These are phyloP conservation scores for Liriodendron chinense DNA, from an alignment of 164 flowering plant genomes.

Conservation along the genomic window DNA sequence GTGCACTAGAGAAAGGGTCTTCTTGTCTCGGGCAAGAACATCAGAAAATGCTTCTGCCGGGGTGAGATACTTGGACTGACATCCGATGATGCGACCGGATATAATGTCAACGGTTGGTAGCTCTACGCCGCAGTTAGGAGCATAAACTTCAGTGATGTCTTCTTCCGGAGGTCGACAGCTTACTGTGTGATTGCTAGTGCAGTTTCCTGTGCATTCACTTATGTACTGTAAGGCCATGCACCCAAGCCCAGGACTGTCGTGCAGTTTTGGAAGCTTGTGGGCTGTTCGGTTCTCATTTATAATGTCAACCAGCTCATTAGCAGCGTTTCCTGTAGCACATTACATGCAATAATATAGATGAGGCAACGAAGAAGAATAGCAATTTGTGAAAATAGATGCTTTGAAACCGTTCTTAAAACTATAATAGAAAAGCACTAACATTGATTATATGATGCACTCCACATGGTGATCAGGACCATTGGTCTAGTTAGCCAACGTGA, in stretches of 20 bases:
- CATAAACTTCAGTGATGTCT: conserved; percentile 76
- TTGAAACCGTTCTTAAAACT: background rate
- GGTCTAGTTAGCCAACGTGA: background rate
- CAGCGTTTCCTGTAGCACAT: conserved; percentile 59
- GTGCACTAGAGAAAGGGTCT: conserved; percentile 40
- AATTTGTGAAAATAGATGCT: background rate
- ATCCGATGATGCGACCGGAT: conserved; percentile 61
- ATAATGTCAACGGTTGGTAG: conserved; percentile 72
- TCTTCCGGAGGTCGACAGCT: conserved; percentile 61
- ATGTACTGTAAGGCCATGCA: conserved; percentile 85
- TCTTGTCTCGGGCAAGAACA: conserved; percentile 42
- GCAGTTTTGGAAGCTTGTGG: conserved; percentile 45
- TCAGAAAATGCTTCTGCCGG: conserved; percentile 59
- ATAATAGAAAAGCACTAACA: background rate
- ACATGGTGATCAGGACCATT: background rate
- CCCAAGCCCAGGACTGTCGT: conserved; percentile 69
- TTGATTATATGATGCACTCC: background rate
- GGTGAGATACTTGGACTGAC: conserved; percentile 52
- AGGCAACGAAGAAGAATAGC: background rate
- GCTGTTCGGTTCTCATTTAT: conserved; percentile 71
- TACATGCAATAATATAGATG: background rate
- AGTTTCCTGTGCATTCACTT: conserved; percentile 59
- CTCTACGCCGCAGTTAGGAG: conserved; percentile 94
- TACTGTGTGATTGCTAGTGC: conserved; percentile 48
- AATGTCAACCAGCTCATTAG: conserved; percentile 64